These are phyloP conservation scores for Euphorbia pulcherrima DNA, from an alignment of 345 rosid genomes.

Conservation along the genomic window DNA sequence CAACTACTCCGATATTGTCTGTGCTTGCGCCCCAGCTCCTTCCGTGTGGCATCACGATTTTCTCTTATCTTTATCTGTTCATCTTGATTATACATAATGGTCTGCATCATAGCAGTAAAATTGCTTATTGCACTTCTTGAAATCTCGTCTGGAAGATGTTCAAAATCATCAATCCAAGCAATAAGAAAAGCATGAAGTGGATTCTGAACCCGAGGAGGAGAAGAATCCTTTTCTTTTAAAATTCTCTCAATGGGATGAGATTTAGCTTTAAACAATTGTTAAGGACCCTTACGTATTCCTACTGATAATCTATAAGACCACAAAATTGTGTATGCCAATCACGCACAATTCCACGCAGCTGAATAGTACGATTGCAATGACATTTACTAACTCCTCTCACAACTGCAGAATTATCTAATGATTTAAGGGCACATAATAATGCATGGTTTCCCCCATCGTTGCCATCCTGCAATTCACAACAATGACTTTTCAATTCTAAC, in stretches of 20 bases:
- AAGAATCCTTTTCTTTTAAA: slow-evolving; percentile 78
- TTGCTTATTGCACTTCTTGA: slow-evolving; percentile 59
- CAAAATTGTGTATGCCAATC: slow-evolving; percentile 80
- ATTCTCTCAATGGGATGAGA: slow-evolving; percentile 91
- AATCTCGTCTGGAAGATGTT: slow-evolving; percentile 55
- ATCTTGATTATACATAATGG: slow-evolving; percentile 59
- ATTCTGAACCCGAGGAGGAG: slow-evolving; percentile 65
- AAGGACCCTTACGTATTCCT: slow-evolving; percentile 56
- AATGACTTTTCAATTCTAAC: too few relatives aligned
- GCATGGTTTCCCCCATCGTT: too few relatives aligned
- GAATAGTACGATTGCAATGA: too few relatives aligned
- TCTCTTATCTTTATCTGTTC: slow-evolving; percentile 56
- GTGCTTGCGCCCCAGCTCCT: slow-evolving; percentile 50
- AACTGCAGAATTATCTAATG: too few relatives aligned
- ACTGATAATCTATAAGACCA: slow-evolving; percentile 66
- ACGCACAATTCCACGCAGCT: too few relatives aligned
- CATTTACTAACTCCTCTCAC: too few relatives aligned
- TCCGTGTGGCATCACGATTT: slow-evolving; percentile 53
- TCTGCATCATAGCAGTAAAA: slow-evolving; percentile 58
- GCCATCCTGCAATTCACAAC: too few relatives aligned
- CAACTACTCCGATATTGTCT: slow-evolving; percentile 49
- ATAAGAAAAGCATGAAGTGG: slow-evolving; percentile 61
- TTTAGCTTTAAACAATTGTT: slow-evolving; percentile 66
- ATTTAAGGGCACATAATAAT: too few relatives aligned
- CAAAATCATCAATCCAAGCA: slow-evolving; percentile 62